Conservation (phyloP, 129 eudicot genomes). For the Flaveria sonorensis region DNA sequence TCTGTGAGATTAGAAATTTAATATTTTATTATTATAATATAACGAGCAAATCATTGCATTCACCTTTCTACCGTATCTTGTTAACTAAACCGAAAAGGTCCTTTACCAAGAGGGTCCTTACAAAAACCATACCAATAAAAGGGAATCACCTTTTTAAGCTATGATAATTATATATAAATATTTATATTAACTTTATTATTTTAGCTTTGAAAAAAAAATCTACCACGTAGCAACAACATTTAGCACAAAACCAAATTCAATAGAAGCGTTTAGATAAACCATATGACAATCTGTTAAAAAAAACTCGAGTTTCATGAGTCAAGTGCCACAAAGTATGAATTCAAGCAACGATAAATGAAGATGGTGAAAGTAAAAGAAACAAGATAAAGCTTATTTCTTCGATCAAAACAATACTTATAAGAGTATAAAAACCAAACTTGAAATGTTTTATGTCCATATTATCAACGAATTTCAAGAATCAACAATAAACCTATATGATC, state of each 20-base stretch:
- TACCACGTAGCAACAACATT: no score
- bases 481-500: slow-evolving; percentile 31
- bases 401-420: slow-evolving; percentile 19
- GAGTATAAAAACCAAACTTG: slow-evolving; percentile 25
- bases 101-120: slow-evolving; percentile 20
- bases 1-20: not conserved
- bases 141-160: slow-evolving; percentile 21
- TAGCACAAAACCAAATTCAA: not conserved
- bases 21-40: not conserved
- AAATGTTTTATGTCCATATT: slow-evolving; percentile 26
- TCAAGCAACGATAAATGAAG: not conserved
- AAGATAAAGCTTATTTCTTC: slow-evolving; percentile 27
- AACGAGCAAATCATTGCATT: not conserved
- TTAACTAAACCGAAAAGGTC: slow-evolving; percentile 8
- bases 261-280: not conserved
- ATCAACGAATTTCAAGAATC: slow-evolving; percentile 33
- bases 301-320: not conserved
- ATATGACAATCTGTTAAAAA: not conserved
- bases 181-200: not conserved
- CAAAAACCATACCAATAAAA: slow-evolving; percentile 24
- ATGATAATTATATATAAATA: not conserved
- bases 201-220: not conserved
- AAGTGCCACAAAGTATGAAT: not conserved
- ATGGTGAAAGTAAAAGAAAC: not conserved
- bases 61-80: slow-evolving; percentile 23